Base-by-base conservation (phyloP, 2,329 filamentous ascomycete species). In the Podosphaera xanthii region DNA sequence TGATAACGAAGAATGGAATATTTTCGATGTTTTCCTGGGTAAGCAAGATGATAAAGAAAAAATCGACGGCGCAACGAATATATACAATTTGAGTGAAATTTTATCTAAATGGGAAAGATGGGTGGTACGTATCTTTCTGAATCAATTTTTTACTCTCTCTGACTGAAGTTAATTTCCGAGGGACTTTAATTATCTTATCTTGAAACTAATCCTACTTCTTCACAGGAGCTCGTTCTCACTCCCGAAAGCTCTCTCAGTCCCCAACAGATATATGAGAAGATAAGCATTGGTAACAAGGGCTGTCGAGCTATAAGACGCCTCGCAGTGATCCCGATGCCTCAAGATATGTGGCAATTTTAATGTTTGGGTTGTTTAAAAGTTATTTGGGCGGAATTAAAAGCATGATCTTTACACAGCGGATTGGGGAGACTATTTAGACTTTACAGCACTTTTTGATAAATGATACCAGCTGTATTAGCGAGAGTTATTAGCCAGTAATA, bases 1-100 rank as follows among this genome's bases (percentile, higher is more conserved):
- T 33, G 58, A 59, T 40, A 59, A 46, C 30, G 48, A 59, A 31
- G 46, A 59, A 31, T 59, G 58, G 58, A 59, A 59, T 54, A 46
- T 59, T 31, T 59, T 59, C 33, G 58, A 59, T 31, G 40, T 34
- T 12, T 59, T 59, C 34, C 3, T 59, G 33, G 52, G 34, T 10
- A 33, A 54, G 34, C 12, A 54, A 54, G 57, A 58, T 42, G 33
- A 49, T 10, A 34, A 10, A 5, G 33, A 12, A n/a, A 34, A 42
- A 22, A 42, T 38, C 12, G 14, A 34, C 14, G 14, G 12, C 12
- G 44, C 8, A 14, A n/a, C 22, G 22, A 22, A 31, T 14, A 35
- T 3, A 31, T 33, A 10, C 1, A 33, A 38, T 33, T 44, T 59
- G 22, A 59, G 58, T 14, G 22, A 7, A 10, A 54, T 59, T 35